phyloP scores from a whole-genome alignment of 78 protist genomes.

The Chrysochromulina parva region DNA sequence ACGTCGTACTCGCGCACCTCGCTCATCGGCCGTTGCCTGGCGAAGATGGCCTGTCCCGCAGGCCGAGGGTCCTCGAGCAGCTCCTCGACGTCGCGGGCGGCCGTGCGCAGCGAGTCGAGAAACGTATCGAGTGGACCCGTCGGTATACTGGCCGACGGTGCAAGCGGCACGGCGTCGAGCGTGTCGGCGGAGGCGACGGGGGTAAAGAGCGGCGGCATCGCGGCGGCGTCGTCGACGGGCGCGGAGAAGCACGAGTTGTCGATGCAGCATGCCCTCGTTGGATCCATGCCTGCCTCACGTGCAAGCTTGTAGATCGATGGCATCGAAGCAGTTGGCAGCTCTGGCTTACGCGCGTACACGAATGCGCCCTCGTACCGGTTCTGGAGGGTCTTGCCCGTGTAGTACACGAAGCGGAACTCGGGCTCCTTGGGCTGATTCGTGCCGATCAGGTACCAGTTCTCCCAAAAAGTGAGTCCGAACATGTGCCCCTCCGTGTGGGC shows the following conservation, averaged over 20 bases:
- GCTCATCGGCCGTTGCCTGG: not conserved
- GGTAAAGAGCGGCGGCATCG: constrained; percentile 1
- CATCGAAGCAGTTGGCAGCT: not conserved
- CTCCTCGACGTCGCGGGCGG: not conserved
- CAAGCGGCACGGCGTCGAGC: not conserved
- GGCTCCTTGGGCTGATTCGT: not conserved
- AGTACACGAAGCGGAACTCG: not conserved
- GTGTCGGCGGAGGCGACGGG: not conserved
- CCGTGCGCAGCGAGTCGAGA: no score
- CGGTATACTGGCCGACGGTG: no score
- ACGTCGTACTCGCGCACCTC: not conserved
- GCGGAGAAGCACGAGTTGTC: not conserved
- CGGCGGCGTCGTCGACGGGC: not conserved
- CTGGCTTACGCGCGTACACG: constrained; percentile 29
- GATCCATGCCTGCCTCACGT: not conserved
- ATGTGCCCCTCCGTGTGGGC: constrained; percentile 12
- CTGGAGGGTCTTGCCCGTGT: constrained; percentile 16
- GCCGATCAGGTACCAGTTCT: constrained; percentile 17
- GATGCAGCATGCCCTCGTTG: not conserved
- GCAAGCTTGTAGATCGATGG: not conserved
- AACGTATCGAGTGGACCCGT: not conserved
- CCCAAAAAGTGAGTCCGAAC: constrained; percentile 28
- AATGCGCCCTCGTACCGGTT: constrained; percentile 24
- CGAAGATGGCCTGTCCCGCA: not conserved
- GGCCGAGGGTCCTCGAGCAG: not conserved